Base-by-base conservation (phyloP, 805 yeast genomes). In the Yamadazyma scolyti region DNA sequence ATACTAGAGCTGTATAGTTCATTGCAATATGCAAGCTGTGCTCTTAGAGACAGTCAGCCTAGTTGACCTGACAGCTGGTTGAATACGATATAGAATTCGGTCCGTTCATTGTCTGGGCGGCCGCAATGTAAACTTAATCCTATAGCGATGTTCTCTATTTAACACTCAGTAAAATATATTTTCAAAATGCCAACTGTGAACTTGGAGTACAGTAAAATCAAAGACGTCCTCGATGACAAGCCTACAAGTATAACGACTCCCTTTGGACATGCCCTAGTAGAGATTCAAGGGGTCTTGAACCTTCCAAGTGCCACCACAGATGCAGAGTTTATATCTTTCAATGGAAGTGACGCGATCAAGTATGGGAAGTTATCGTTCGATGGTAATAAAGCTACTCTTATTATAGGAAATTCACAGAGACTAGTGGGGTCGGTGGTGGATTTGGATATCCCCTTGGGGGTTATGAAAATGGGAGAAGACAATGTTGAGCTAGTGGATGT, bases 261-360 rank as follows among this genome's bases (percentile, higher is more conserved):
- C 1, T 54, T 60, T 25, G 93, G 90, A 1, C 66, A 77, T 25
- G 66, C 73, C 2, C 44, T 82, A 11, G 38, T 82, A 12, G 93
- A 82, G 50, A 81, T 82, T 12, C 93, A 82, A 48, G 93, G 93
- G 7, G 85, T 78, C 20, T 52, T 82, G 23, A 73, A 75, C 34
- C 48, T 78, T 3, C 71, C 71, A 2, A 31, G 34, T 5, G 27
- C 32, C 7, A 48, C 44, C 4, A 36, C 46, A 4, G 46, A 44
- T 13, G 42, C 39, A 2, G n/a, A n/a, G n/a, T n/a, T n/a, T n/a
- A n/a, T n/a, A n/a, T n/a, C n/a, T n/a, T n/a, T n/a, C n/a, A 47
- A 48, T 5, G 47, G 57, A 13, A 44, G 60, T 25, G 60, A 73
- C 28, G 79, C 78, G 1, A 72, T 78, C 3, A 58, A 56, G 40